Evolutionary conservation across 345 rosid species (phyloP).

Genomic region (Aurinia saxatilis): DNA sequence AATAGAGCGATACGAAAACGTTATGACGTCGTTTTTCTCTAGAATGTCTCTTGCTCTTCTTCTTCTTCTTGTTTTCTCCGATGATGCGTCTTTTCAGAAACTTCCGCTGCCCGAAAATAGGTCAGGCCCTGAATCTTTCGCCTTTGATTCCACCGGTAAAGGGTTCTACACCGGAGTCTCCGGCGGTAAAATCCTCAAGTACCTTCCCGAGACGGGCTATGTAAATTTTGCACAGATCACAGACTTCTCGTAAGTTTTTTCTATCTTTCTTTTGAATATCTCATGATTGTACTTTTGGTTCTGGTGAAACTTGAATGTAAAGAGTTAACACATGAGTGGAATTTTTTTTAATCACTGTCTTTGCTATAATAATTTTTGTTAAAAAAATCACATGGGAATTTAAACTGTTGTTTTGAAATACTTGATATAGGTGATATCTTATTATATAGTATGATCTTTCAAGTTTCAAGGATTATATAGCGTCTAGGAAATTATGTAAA

Average conservation of each 20-base stretch:
- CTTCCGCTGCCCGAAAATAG: slow-evolving; percentile 25
- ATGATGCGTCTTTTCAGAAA: slow-evolving; percentile 8
- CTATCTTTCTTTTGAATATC: background rate
- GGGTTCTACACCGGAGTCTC: slow-evolving; percentile 38
- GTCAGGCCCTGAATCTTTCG: slow-evolving; percentile 28
- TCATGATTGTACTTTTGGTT: background rate
- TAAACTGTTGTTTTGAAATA: no score
- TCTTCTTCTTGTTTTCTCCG: slow-evolving; percentile 19
- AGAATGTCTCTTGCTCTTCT: background rate
- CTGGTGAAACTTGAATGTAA: background rate
- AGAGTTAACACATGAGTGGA: no score
- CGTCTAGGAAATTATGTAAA: no score
- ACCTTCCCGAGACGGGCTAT: slow-evolving; percentile 23
- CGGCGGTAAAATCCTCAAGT: slow-evolving; percentile 38
- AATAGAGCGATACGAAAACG: background rate
- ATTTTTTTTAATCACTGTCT: no score
- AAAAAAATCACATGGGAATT: no score
- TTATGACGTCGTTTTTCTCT: background rate
- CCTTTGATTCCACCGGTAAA: slow-evolving; percentile 30
- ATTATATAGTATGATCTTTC: no score
- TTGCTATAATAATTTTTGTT: no score
- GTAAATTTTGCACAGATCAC: slow-evolving; percentile 25
- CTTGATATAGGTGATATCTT: no score
- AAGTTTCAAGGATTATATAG: no score
- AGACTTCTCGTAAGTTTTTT: slow-evolving; percentile 16